Evolutionary conservation across 164 flowering plant genomes (phyloP).

Genomic region (Buxus sempervirens): DNA sequence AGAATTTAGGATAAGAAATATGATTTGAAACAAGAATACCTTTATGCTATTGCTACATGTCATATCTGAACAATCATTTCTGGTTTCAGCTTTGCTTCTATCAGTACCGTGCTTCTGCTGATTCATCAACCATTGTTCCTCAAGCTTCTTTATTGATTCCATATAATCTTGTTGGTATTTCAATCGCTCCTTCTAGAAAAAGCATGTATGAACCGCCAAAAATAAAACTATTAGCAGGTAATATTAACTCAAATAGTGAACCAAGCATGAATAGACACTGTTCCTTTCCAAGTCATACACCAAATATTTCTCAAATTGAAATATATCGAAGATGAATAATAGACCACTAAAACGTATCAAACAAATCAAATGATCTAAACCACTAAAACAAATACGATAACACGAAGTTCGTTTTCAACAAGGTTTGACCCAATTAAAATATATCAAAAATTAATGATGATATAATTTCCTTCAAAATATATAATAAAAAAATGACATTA

Average conservation of each 20-base stretch:
- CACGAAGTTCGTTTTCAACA: no score
- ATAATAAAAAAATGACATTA: neutral
- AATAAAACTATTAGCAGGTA: neutral
- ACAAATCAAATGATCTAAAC: no score
- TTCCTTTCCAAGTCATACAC: no score
- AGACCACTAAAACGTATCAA: no score
- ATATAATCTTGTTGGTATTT: constrained; percentile 71
- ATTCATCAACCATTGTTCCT: constrained; percentile 56
- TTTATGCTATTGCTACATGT: constrained; percentile 29
- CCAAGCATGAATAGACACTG: neutral
- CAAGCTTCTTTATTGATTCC: constrained; percentile 83
- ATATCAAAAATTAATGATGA: no score
- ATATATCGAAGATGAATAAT: neutral
- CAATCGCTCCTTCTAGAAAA: constrained; percentile 55
- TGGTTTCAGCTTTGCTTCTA: constrained; percentile 14
- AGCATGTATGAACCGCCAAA: neutral
- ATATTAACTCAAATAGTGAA: neutral
- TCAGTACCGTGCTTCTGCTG: constrained; percentile 44
- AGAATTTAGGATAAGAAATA: neutral
- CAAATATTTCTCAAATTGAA: no score
- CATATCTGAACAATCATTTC: constrained; percentile 27
- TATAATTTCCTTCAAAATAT: neutral
- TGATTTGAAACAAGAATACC: constrained; percentile 31
- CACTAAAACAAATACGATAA: no score
- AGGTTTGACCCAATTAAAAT: no score